A percentile compares a stretch with the other conserved stretches of the same genome.
Conservation (phyloP, 73 alveolate species). For the Tetrahymena elliotti region DNA sequence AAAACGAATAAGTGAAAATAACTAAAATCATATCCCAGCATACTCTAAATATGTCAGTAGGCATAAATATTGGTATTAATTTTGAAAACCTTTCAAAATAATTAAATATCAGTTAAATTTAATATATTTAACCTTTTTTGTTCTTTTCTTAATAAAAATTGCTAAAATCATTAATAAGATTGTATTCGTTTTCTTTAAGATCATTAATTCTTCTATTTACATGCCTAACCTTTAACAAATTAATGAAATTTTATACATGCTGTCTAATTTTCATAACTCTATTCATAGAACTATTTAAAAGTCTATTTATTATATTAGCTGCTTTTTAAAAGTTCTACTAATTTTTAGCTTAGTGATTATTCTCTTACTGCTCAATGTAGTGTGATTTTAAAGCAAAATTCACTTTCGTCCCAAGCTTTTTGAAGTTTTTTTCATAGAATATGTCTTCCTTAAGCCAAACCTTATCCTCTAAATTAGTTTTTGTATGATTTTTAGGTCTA, state of each 20-base stretch:
- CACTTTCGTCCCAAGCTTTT: neutral
- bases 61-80: neutral
- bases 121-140: too few species aligned
- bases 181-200: neutral
- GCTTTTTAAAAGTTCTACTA: neutral
- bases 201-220: neutral
- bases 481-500: neutral
- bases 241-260: neutral
- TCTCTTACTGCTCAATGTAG: neutral
- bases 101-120: too few species aligned
- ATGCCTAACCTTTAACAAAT: neutral
- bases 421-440: neutral
- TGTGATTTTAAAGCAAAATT: neutral
- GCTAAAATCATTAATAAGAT: neutral
- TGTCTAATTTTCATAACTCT: neutral
- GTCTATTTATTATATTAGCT: neutral
- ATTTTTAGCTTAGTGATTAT: too few species aligned
- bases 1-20: neutral
- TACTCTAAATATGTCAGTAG: neutral
- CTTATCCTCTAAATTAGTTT: neutral
- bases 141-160: too few species aligned
- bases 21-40: neutral
- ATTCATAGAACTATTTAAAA: neutral
- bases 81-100: too few species aligned
- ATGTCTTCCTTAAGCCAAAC: neutral